Conservation (phyloP, 441 rosid species). For the Populus hybrid region DNA sequence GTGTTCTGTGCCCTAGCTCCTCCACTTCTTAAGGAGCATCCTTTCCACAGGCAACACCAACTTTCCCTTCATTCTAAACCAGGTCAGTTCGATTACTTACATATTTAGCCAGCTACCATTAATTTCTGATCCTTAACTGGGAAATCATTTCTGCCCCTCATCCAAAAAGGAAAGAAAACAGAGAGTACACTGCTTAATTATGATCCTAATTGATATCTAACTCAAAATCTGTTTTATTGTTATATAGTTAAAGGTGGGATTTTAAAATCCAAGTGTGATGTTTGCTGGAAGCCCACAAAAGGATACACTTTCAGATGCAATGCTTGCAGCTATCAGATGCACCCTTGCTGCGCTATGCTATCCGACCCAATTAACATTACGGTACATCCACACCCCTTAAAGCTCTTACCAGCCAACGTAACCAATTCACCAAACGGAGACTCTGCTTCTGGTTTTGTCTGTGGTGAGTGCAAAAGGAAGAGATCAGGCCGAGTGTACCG, state of each 20-base stretch:
- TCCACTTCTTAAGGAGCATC: slow-evolving; percentile 51
- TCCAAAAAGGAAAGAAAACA: neutral
- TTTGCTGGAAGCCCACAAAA: slow-evolving; percentile 64
- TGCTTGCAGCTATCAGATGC: slow-evolving; percentile 75
- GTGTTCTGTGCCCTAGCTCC: slow-evolving; percentile 85
- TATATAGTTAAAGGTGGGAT: slow-evolving; percentile 60
- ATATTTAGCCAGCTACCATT: neutral
- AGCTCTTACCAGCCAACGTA: slow-evolving; percentile 39
- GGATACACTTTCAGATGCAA: slow-evolving; percentile 73
- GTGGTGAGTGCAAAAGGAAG: slow-evolving; percentile 70
- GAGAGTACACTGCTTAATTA: neutral
- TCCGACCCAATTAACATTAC: slow-evolving; percentile 52
- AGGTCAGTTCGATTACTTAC: slow-evolving; percentile 24
- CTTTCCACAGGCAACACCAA: slow-evolving; percentile 73
- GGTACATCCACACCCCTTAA: slow-evolving; percentile 67
- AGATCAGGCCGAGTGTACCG: slow-evolving; percentile 63
- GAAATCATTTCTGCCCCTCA: neutral
- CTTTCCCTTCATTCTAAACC: slow-evolving; percentile 63
- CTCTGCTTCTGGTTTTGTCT: slow-evolving; percentile 15
- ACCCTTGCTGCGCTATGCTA: slow-evolving; percentile 88
- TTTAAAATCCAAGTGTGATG: slow-evolving; percentile 67
- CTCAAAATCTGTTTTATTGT: neutral
- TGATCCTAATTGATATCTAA: neutral
- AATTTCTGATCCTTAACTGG: neutral
- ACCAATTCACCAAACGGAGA: slow-evolving; percentile 23